Evolutionary conservation across 2,329 filamentous ascomycete species (phyloP).

Genomic region (Aspergillus intermedius): DNA sequence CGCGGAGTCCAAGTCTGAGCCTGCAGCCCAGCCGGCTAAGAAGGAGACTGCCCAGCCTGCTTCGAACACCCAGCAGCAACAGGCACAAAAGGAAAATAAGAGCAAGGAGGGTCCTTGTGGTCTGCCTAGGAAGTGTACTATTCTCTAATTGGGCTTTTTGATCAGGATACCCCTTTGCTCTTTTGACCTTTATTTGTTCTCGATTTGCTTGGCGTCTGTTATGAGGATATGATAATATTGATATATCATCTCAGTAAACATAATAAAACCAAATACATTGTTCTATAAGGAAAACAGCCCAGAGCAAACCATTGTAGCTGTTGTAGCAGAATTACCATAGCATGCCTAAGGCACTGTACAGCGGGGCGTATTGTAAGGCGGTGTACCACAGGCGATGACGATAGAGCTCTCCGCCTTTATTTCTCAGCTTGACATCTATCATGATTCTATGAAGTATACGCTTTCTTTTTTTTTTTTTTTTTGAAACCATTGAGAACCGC

Average conservation of each 20-base stretch:
- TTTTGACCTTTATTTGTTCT: conserved; percentile 3
- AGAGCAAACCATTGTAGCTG: neutral
- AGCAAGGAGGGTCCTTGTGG: conserved; percentile 62
- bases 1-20: conserved; percentile 20
- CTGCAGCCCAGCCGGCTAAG: conserved; percentile 20
- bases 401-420: conserved; percentile 12
- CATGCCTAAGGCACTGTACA: neutral
- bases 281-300: neutral
- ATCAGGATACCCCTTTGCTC: conserved; percentile 5
- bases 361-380: conserved; percentile 1
- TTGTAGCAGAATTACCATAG: neutral
- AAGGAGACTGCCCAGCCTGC: conserved; percentile 13
- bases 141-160: conserved; percentile 46
- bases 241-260: neutral
- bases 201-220: conserved; percentile 4
- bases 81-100: conserved; percentile 42
- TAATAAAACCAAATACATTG: neutral
- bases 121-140: conserved; percentile 65
- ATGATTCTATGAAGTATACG: conserved; percentile 1
- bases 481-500: neutral
- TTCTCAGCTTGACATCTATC: conserved; percentile 5
- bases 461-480: too few species aligned
- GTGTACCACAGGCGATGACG: conserved; percentile 15
- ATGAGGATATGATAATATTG: conserved; percentile 1
- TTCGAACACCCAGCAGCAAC: conserved; percentile 20